These are phyloP conservation scores for Xylariaceae sp. DNA, from an alignment of 2,329 filamentous ascomycete species.

Conservation along the genomic window DNA sequence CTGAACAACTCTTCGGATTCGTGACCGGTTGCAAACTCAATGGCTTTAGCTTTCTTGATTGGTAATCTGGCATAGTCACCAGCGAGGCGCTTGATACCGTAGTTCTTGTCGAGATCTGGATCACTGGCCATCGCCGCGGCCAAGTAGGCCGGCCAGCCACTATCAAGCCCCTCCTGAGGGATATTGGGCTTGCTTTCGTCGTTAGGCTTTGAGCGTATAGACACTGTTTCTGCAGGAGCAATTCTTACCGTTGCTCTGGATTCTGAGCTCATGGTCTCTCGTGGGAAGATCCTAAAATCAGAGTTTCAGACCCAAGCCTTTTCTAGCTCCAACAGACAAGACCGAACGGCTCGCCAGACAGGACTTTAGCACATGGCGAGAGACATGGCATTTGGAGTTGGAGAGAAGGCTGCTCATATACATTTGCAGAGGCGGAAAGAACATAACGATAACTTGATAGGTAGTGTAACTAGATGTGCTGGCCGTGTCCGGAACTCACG, in stretches of 20 bases:
- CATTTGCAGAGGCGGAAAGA: too few species aligned
- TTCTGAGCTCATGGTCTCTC: neutral
- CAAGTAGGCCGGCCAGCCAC: neutral
- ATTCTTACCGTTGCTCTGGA: neutral
- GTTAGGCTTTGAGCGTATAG: neutral
- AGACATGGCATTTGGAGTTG: too few species aligned
- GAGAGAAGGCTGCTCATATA: too few species aligned
- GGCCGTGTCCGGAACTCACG: too few species aligned
- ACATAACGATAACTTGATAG: too few species aligned
- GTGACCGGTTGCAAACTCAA: slow-evolving; percentile 3
- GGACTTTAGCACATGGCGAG: too few species aligned
- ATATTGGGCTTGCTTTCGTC: too few species aligned
- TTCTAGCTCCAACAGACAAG: too few species aligned
- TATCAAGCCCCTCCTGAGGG: neutral
- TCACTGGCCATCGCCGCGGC: neutral
- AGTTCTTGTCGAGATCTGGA: neutral
- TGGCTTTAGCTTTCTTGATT: neutral
- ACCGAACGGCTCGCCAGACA: too few species aligned
- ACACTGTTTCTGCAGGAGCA: neutral
- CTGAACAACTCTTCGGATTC: slow-evolving; percentile 5
- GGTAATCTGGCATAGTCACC: neutral
- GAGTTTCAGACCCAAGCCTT: neutral
- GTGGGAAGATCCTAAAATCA: neutral
- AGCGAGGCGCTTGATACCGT: neutral
- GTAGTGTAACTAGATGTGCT: too few species aligned